Conservation (phyloP, 768 basidiomycete species). For the Amanita jacksonii region DNA sequence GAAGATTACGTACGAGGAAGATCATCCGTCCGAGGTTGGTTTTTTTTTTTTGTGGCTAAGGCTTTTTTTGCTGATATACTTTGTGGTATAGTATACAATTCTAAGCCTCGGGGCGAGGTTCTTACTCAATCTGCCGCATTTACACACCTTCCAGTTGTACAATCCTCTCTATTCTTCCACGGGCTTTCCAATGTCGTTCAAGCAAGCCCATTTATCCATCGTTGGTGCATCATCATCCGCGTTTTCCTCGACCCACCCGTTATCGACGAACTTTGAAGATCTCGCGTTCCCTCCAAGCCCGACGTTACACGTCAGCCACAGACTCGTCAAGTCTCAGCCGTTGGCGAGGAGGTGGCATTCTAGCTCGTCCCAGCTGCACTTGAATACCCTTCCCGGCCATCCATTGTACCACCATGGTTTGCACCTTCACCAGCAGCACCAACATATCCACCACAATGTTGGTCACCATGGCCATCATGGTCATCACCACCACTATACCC, state of each 20-base stretch:
- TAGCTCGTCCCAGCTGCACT: no score
- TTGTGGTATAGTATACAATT: conserved; percentile 23
- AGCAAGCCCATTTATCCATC: neutral
- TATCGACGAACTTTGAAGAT: neutral
- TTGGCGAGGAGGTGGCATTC: conserved; percentile 1
- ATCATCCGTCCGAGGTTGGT: conserved; percentile 32
- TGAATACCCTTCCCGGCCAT: no score
- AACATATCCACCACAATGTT: no score
- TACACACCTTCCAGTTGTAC: conserved; percentile 32
- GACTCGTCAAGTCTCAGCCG: neutral
- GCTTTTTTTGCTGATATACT: neutral
- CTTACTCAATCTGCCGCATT: conserved; percentile 23
- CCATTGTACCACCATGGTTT: no score
- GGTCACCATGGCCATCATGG: no score
- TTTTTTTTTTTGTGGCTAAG: neutral
- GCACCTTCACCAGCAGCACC: no score
- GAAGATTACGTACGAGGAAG: conserved; percentile 29
- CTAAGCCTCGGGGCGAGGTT: conserved; percentile 35
- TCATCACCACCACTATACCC: no score
- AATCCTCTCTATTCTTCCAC: conserved; percentile 6
- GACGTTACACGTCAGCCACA: neutral
- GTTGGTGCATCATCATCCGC: neutral
- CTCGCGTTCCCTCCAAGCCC: neutral
- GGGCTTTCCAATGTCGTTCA: neutral
- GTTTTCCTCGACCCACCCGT: neutral